Conservation (phyloP, 1,284 basidiomycete genomes). For the Boletellus deceptivus region DNA sequence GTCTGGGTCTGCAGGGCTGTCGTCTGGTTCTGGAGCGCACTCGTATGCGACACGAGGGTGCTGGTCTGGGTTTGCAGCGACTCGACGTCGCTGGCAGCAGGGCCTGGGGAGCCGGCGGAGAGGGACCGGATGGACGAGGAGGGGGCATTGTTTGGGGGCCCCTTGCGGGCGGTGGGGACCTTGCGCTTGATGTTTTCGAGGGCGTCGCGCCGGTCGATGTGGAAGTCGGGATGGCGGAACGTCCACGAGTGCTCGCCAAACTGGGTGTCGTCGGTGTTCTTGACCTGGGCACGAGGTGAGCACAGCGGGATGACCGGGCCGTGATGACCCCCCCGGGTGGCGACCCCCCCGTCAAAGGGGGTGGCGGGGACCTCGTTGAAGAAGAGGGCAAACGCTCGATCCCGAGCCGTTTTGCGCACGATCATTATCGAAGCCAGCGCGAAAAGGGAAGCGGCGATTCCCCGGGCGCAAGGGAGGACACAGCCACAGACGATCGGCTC, state of each 20-base stretch:
- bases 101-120: slow-evolving; percentile 32
- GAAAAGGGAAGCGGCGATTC: slow-evolving; percentile 3
- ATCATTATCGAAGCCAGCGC: slow-evolving; percentile 7
- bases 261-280: slow-evolving; percentile 76
- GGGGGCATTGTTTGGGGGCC: slow-evolving; percentile 23
- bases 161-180: slow-evolving; percentile 72
- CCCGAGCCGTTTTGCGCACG: slow-evolving; percentile 8
- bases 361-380: slow-evolving; percentile 13
- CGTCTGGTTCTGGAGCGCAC: slow-evolving; percentile 27
- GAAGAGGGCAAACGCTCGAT: no score
- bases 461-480: neutral
- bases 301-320: slow-evolving; percentile 5
- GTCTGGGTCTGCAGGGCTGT: slow-evolving; percentile 24
- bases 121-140: slow-evolving; percentile 35
- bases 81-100: slow-evolving; percentile 24
- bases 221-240: slow-evolving; percentile 94
- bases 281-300: slow-evolving; percentile 44
- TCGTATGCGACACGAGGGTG: slow-evolving; percentile 27
- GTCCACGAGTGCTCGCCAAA: slow-evolving; percentile 92
- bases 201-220: slow-evolving; percentile 78
- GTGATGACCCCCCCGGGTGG: neutral
- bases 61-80: slow-evolving; percentile 26
- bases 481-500: slow-evolving; percentile 19
- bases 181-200: slow-evolving; percentile 96
- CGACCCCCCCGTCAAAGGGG: slow-evolving; percentile 11